Conservation (phyloP, 495 filamentous ascomycete genomes). For the Staphylotrichum longicolle region DNA sequence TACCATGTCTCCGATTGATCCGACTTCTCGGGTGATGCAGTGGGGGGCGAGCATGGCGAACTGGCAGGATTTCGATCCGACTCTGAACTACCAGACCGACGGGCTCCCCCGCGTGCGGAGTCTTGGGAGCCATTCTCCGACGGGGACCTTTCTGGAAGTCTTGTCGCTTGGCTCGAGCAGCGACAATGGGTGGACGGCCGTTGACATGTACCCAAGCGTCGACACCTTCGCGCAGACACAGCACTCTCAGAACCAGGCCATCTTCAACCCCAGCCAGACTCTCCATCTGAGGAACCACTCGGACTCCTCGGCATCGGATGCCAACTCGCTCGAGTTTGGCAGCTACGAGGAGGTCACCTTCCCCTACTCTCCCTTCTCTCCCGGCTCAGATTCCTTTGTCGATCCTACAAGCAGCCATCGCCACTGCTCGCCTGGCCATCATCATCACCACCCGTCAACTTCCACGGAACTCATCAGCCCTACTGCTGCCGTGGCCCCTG, state of each 20-base stretch:
- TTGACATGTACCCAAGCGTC: slow-evolving; percentile 57
- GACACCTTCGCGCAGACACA: slow-evolving; percentile 49
- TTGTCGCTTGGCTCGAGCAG: slow-evolving; percentile 74
- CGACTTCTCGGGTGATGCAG: slow-evolving; percentile 62
- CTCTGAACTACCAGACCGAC: slow-evolving; percentile 46
- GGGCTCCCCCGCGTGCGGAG: slow-evolving; percentile 55
- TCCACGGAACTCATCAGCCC: slow-evolving; percentile 61
- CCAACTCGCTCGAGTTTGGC: slow-evolving; percentile 59
- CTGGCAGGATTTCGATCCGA: slow-evolving; percentile 70
- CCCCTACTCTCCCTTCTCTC: slow-evolving; percentile 63
- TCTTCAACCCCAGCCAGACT: slow-evolving; percentile 84
- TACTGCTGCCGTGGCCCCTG: slow-evolving; percentile 61
- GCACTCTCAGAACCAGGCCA: slow-evolving; percentile 55
- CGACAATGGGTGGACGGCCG: slow-evolving; percentile 78
- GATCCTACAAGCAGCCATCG: slow-evolving; percentile 48
- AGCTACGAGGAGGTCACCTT: slow-evolving; percentile 81
- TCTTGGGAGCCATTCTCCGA: slow-evolving; percentile 76
- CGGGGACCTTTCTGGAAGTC: slow-evolving; percentile 78
- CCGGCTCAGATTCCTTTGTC: slow-evolving; percentile 61
- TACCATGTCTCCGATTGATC: slow-evolving; percentile 62
- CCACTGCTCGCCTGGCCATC: slow-evolving; percentile 47
- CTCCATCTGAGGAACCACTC: slow-evolving; percentile 81
- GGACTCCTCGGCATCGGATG: slow-evolving; percentile 76
- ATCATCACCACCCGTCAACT: slow-evolving; percentile 45
- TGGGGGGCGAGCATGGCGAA: slow-evolving; percentile 55